These are phyloP conservation scores for Sporisorium reilianum DNA, from an alignment of 1,284 basidiomycete species.

Conservation along the genomic window DNA sequence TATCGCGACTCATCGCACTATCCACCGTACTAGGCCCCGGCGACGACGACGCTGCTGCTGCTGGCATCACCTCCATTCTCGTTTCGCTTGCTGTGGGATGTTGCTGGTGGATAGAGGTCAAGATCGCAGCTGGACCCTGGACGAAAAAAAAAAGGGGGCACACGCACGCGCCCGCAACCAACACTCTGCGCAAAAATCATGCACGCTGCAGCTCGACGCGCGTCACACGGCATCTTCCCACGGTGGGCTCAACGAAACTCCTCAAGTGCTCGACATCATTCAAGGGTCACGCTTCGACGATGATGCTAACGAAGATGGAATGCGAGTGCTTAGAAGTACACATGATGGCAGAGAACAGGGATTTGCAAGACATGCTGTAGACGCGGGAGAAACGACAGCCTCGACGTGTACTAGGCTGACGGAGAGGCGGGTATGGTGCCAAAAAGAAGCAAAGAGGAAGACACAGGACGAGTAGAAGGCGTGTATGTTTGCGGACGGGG, in stretches of 20 bases:
- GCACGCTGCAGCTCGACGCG: slow-evolving; percentile 6
- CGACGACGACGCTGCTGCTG: slow-evolving; percentile 10
- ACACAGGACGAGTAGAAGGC: neutral
- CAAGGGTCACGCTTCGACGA: neutral
- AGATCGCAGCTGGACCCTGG: slow-evolving; percentile 6
- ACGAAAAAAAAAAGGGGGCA: neutral
- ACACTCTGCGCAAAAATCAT: slow-evolving; percentile 2
- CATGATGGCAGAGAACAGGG: slow-evolving; percentile 4
- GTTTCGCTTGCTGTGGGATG: neutral
- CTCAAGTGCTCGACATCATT: too few species aligned
- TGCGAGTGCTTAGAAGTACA: slow-evolving; percentile 37
- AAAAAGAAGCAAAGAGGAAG: slow-evolving; percentile 1
- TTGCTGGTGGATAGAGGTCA: neutral
- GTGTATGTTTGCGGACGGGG: neutral
- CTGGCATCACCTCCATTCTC: slow-evolving; percentile 1
- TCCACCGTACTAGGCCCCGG: slow-evolving; percentile 16
- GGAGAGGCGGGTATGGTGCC: slow-evolving; percentile 8
- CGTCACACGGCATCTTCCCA: neutral
- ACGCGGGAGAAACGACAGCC: neutral
- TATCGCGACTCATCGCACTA: slow-evolving; percentile 21
- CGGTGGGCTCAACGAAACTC: too few species aligned
- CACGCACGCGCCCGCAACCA: slow-evolving; percentile 2
- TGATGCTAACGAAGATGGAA: neutral
- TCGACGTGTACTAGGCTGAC: neutral
- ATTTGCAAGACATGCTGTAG: slow-evolving; percentile 9